These are phyloP conservation scores for Datisca glomerata DNA, from an alignment of 306 rosid species.

Conservation along the genomic window DNA sequence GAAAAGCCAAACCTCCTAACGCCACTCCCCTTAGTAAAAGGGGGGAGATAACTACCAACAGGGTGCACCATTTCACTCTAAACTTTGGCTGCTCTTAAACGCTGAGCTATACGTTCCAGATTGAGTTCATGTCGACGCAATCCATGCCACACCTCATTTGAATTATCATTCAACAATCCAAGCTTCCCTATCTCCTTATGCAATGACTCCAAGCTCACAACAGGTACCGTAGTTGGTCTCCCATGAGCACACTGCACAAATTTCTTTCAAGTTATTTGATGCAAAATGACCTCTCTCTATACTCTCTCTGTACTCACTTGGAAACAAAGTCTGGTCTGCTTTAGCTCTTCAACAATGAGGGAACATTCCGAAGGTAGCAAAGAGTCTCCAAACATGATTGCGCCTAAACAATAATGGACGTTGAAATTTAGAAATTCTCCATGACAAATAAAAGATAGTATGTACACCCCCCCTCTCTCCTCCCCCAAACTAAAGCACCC, in stretches of 20 bases:
- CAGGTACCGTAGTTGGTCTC: conserved; percentile 78
- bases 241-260: conserved; percentile 87
- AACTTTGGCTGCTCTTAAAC: conserved; percentile 36
- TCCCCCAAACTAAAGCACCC: too few relatives aligned
- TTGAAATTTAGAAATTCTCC: too few relatives aligned
- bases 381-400: conserved; percentile 94
- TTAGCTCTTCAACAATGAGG: conserved; percentile 82
- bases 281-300: not conserved
- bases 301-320: conserved; percentile 41
- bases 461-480: too few relatives aligned
- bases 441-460: too few relatives aligned
- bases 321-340: conserved; percentile 74
- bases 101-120: conserved; percentile 41
- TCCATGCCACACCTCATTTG: conserved; percentile 49
- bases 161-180: conserved; percentile 17
- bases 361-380: conserved; percentile 91
- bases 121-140: conserved; percentile 35
- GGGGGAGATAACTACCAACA: too few relatives aligned
- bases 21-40: too few relatives aligned
- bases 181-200: conserved; percentile 62
- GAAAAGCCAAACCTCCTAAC: too few relatives aligned
- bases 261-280: conserved; percentile 6
- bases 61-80: too few relatives aligned
- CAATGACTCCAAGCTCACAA: conserved; percentile 78
- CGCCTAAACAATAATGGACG: conserved; percentile 41